A percentile compares a stretch with the other conserved stretches of the same genome.
Evolutionary conservation across 139 green algal species (phyloP).

Genomic region (Haematococcus lacustris): DNA sequence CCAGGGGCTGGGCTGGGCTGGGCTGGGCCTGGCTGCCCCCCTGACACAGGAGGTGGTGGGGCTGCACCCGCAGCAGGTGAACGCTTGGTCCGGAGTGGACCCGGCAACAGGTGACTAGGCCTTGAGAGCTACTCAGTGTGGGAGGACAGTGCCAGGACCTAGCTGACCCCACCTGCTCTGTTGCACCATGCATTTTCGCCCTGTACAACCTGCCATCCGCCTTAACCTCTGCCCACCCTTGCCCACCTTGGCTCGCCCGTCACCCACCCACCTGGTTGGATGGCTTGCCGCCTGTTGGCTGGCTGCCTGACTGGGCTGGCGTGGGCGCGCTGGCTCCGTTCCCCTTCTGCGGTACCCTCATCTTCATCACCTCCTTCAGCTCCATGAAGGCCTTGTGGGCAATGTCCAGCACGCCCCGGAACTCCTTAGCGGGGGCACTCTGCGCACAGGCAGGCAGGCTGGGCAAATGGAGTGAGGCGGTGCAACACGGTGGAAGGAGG

Average conservation of each 20-base stretch:
- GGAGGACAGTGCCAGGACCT: too few species aligned
- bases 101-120: background rate
- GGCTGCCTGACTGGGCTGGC: too few species aligned
- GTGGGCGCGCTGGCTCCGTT: too few species aligned
- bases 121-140: too few species aligned
- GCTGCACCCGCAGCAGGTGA: background rate
- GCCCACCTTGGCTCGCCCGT: background rate
- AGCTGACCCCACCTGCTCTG: background rate
- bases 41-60: background rate
- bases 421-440: slow-evolving; percentile 26
- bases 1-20: background rate
- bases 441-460: background rate
- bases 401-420: slow-evolving; percentile 19
- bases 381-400: background rate
- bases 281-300: background rate
- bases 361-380: background rate
- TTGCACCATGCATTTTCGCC: background rate
- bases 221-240: background rate
- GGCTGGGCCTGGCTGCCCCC: background rate
- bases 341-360: slow-evolving; percentile 6
- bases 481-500: background rate
- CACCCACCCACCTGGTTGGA: slow-evolving; percentile 1
- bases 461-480: background rate
- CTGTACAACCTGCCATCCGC: background rate
- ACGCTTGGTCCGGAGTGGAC: background rate